These are phyloP conservation scores for Apiotrichum akiyoshidainum DNA, from an alignment of 1,284 basidiomycete species.

Conservation along the genomic window DNA sequence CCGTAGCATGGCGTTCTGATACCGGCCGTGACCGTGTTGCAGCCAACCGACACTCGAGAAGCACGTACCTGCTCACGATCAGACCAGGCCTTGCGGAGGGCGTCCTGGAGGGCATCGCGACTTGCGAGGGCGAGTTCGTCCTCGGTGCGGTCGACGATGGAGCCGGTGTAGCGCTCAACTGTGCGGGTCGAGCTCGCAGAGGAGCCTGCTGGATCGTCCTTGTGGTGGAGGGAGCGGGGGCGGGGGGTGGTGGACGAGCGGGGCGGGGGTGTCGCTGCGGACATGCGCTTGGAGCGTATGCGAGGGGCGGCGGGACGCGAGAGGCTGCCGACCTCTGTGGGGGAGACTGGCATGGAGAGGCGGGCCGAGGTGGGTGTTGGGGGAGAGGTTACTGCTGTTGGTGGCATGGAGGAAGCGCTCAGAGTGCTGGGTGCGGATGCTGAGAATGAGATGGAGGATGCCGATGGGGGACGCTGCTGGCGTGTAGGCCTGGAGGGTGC, in stretches of 20 bases:
- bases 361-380: slow-evolving; percentile 3
- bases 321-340: slow-evolving; percentile 8
- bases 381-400: neutral
- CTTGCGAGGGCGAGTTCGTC: slow-evolving; percentile 31
- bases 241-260: neutral
- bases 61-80: slow-evolving; percentile 35
- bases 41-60: neutral
- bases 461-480: neutral
- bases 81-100: slow-evolving; percentile 36
- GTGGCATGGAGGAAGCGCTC: neutral
- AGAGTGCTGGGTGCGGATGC: neutral
- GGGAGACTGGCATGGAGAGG: slow-evolving; percentile 9
- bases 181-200: neutral
- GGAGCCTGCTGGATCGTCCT: neutral
- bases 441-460: neutral
- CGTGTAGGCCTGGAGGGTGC: neutral
- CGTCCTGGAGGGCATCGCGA: slow-evolving; percentile 30
- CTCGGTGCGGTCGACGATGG: slow-evolving; percentile 34
- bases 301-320: slow-evolving; percentile 15
- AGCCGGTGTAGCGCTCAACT: slow-evolving; percentile 10
- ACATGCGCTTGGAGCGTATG: slow-evolving; percentile 16
- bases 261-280: neutral
- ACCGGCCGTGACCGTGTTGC: neutral
- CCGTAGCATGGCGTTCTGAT: no score
- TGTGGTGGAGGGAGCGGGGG: neutral